phyloP scores from a whole-genome alignment of 306 rosid species.

The Oxytropis ochrocephala region DNA sequence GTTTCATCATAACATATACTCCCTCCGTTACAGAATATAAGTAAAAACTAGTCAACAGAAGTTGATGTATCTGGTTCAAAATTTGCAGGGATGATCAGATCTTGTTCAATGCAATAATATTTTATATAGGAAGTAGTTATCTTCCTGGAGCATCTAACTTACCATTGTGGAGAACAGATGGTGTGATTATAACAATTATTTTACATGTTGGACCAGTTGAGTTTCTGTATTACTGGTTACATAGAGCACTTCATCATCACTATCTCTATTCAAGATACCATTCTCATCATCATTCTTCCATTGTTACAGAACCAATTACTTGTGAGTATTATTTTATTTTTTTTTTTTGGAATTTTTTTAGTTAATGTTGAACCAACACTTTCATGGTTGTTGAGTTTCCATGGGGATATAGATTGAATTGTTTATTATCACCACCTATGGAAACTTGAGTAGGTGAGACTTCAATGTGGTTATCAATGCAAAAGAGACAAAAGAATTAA shows the following conservation, averaged over 20 bases:
- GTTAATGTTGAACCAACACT: background rate
- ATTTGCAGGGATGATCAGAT: conserved; percentile 70
- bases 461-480: background rate
- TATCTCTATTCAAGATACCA: conserved; percentile 69
- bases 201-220: conserved; percentile 62
- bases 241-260: conserved; percentile 75
- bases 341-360: background rate
- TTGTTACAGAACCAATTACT: conserved; percentile 43
- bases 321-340: conserved; percentile 3
- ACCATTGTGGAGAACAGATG: conserved; percentile 49
- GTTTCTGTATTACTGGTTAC: conserved; percentile 67
- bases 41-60: no score
- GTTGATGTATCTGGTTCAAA: no score
- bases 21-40: no score
- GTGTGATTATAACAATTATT: conserved; percentile 37
- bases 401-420: background rate
- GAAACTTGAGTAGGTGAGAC: background rate
- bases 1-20: no score
- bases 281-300: conserved; percentile 47
- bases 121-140: conserved; percentile 11
- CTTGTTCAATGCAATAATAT: conserved; percentile 37
- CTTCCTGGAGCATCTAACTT: background rate
- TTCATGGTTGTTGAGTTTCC: no score
- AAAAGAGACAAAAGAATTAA: background rate
- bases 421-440: background rate